Evolutionary conservation across 352 stramenopile species (phyloP), one percentile per base, ranked within the genome.

Genomic region (Globisporangium abappressorium): DNA sequence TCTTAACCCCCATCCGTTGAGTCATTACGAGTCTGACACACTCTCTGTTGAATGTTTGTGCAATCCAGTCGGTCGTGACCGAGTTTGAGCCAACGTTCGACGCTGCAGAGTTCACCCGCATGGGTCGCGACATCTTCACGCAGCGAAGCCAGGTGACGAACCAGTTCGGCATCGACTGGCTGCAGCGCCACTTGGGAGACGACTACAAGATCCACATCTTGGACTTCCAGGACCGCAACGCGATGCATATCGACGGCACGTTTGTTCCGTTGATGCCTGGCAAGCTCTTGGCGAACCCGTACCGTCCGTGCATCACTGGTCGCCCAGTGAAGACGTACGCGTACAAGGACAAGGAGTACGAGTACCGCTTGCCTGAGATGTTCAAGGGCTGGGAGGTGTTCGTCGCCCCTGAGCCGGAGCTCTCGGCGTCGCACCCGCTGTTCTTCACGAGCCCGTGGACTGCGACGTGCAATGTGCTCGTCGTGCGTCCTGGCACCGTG

Each of bases 321-420:
- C 78, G 82, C 14, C 85, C 84, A 4, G 85, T 94, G 64, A 94
- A 94, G 69, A 92, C 84, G 43, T 97, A 94, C 76, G 82, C 82
- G 70, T 97, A 96, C 79, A 90, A 95, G 79, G 88, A 90, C 72
- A 91, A 92, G 73, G 70, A 89, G 22, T 95, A 94, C 74, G 76
- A 96, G 74, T 97, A 97, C 79, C 73, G 77, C 26, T 72, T 97
- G 55, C 90, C 90, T 5, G 86, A 95, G 61, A 96, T 97, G 90
- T 97, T 97, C 74, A 95, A 96, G 72, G 88, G 87, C 51, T 97
- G 90, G 90, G 90, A 97, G 30, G 84, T 96, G 54, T 95, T 97
- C 57, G 81, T 97, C 30, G 90, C 90, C 4, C 84, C 90, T 2
- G 86, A 93, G 70, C 90, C 90, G 1, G 84, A 94, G 70, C 79